Evolutionary conservation across 805 yeast species (phyloP).

Genomic region (Jamesozyma gamospora): DNA sequence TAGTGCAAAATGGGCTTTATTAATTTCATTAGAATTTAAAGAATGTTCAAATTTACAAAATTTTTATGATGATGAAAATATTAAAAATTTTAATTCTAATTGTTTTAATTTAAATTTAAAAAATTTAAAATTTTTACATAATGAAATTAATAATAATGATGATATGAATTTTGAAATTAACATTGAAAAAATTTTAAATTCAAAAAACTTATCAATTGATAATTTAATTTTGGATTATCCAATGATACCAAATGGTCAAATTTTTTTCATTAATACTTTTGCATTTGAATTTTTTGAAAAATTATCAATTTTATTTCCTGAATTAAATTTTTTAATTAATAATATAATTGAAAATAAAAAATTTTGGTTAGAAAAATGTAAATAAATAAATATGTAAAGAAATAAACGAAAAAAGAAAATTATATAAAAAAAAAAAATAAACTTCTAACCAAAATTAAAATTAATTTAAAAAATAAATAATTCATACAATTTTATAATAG

Average conservation of each 20-base stretch:
- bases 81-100: neutral
- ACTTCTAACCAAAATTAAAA: too few species aligned
- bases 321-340: conserved; percentile 44
- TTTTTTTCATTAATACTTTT: conserved; percentile 73
- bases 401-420: too few species aligned
- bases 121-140: neutral
- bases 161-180: conserved; percentile 7
- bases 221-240: conserved; percentile 41
- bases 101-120: conserved; percentile 1
- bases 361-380: conserved; percentile 34
- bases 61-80: conserved; percentile 1
- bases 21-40: conserved; percentile 66
- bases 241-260: conserved; percentile 56
- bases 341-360: conserved; percentile 43
- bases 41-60: conserved; percentile 50
- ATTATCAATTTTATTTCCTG: conserved; percentile 52
- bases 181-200: conserved; percentile 4
- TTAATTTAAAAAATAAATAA: too few species aligned
- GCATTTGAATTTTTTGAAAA: conserved; percentile 68
- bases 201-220: conserved; percentile 12
- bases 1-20: conserved; percentile 78
- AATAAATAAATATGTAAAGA: too few species aligned
- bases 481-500: too few species aligned
- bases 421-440: too few species aligned
- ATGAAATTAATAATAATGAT: conserved; percentile 3